Percentiles rank a stretch among this genome's conserved stretches.
Evolutionary conservation across 805 yeast genomes (phyloP).

Genomic region (Komagataella pastoris): DNA sequence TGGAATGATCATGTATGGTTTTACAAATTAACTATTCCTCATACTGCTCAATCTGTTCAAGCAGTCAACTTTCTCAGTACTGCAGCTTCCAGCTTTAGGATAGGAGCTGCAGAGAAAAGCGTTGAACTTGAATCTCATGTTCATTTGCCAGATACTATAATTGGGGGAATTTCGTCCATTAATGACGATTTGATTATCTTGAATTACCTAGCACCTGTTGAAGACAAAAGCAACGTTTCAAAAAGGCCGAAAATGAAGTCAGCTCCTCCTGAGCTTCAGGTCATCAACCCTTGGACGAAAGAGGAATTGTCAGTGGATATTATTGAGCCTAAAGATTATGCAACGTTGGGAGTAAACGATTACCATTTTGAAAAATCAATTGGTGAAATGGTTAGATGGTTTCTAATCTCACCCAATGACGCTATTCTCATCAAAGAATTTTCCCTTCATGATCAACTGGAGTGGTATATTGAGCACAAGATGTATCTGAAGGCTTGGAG

Average conservation of each 20-base stretch:
- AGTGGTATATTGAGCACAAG: constrained; percentile 54
- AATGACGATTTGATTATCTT: constrained; percentile 53
- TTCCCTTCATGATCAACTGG: constrained; percentile 52
- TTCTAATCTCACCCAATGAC: constrained; percentile 68
- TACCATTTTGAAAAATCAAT: constrained; percentile 49
- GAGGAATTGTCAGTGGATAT: constrained; percentile 73
- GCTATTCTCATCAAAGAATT: constrained; percentile 65
- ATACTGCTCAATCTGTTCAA: not conserved
- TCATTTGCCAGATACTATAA: constrained; percentile 33
- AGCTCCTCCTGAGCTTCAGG: constrained; percentile 60
- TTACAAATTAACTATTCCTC: constrained; percentile 27
- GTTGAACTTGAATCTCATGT: constrained; percentile 34
- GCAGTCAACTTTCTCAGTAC: constrained; percentile 29
- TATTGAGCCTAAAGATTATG: constrained; percentile 44
- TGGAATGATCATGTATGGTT: constrained; percentile 80
- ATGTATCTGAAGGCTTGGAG: constrained; percentile 65
- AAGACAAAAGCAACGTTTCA: constrained; percentile 4
- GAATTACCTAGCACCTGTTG: constrained; percentile 30
- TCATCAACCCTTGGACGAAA: constrained; percentile 52
- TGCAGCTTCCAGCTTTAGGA: constrained; percentile 39
- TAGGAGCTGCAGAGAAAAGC: constrained; percentile 15
- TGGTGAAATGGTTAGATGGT: constrained; percentile 32
- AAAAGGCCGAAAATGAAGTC: constrained; percentile 8
- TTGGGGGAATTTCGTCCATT: constrained; percentile 72
- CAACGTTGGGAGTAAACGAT: constrained; percentile 65